Evolutionary conservation across 345 rosid genomes (phyloP), one percentile per base, ranked within the genome.

Genomic region (Linum trigynum): DNA sequence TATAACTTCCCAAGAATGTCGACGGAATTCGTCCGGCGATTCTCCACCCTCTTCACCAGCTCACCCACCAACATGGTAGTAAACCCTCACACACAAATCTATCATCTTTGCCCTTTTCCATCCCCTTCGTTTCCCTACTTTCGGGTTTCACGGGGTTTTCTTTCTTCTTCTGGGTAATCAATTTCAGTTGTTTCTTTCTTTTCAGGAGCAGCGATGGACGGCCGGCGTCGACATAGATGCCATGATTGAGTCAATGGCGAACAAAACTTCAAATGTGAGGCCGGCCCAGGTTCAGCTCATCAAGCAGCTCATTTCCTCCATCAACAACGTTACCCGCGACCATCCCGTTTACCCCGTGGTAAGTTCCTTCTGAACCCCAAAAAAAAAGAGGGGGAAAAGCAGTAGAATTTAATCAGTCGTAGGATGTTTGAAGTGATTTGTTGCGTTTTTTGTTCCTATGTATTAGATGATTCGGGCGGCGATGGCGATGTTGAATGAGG

Each of bases 341-440:
- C 53, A 48, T 48, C 53, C 53, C 53, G 53, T 48, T 48, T 48
- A 48, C 53, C 53, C 53, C 53, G 53, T 48, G 14, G 53, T 48
- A 48, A 48, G 9, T 8, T 8, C 53, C 2, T 15, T 48, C 9
- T 48, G 14, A 11, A 8, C n/a, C 53, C 53, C 9, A 48, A 48
- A 48, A 11, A 11, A 8, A 48, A 48, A 5, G 2, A 1, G n/a
- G n/a, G n/a, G n/a, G n/a, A n/a, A n/a, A n/a, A n/a, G n/a, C n/a
- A 48, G 12, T n/a, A n/a, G n/a, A 9, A 9, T 48, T 8, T 48
- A 15, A n/a, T n/a, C n/a, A n/a, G n/a, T n/a, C n/a, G 9, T 9
- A n/a, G n/a, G n/a, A n/a, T n/a, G n/a, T 9, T 15, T 48, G n/a
- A n/a, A n/a, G n/a, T n/a, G n/a, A n/a, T n/a, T 48, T 11, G 9